Conservation (phyloP, 2,329 filamentous ascomycete species). For the Talaromyces sp. region DNA sequence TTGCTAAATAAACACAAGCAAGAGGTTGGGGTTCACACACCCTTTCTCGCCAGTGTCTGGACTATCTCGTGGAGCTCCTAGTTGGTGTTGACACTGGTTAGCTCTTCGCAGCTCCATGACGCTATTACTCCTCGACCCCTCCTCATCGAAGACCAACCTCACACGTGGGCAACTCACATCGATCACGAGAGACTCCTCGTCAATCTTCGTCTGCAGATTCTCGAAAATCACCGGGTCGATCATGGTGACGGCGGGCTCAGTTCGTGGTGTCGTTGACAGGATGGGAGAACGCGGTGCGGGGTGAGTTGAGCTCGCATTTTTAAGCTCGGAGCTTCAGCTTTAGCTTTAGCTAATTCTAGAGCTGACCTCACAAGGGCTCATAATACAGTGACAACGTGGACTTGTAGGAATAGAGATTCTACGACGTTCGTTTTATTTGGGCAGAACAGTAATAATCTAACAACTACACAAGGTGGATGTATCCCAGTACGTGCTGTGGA, state of each 20-base stretch:
- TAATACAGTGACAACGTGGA: neutral
- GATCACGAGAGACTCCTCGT: conserved; percentile 74
- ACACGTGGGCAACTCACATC: conserved; percentile 49
- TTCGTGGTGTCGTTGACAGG: neutral
- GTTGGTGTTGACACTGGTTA: neutral
- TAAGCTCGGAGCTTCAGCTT: neutral
- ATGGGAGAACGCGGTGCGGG: neutral
- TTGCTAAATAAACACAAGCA: neutral
- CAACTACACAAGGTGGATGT: no score
- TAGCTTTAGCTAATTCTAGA: no score
- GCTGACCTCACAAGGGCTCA: conserved; percentile 1
- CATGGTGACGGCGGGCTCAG: conserved; percentile 40
- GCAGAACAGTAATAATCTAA: neutral
- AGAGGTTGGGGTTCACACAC: conserved; percentile 27
- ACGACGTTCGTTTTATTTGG: neutral
- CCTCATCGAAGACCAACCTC: neutral
- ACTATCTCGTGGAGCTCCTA: conserved; percentile 73
- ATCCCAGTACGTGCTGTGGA: no score
- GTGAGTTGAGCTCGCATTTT: neutral
- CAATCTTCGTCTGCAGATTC: conserved; percentile 79
- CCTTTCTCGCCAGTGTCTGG: conserved; percentile 73
- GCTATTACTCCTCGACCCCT: neutral
- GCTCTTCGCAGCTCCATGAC: conserved; percentile 8
- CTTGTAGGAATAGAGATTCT: neutral
- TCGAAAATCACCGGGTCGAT: conserved; percentile 82